These are phyloP conservation scores for Fusarium chuoi DNA, from an alignment of 2,329 filamentous ascomycete genomes.

Conservation along the genomic window DNA sequence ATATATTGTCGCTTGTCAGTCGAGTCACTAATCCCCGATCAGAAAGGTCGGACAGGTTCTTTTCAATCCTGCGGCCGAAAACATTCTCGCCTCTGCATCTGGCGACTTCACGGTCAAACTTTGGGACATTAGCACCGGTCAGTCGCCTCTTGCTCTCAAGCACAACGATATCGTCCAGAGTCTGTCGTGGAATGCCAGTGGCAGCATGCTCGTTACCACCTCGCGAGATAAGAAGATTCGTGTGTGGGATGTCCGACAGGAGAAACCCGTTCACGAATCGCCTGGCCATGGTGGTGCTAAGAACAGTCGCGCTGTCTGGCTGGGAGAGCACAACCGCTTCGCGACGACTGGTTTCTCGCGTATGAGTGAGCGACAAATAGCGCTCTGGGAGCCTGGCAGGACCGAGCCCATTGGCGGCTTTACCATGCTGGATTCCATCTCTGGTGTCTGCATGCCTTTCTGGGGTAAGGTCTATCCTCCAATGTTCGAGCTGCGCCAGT, in stretches of 20 bases:
- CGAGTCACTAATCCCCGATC: slow-evolving; percentile 35
- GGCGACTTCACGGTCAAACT: slow-evolving; percentile 95
- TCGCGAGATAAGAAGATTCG: slow-evolving; percentile 98
- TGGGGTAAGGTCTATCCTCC: slow-evolving; percentile 71
- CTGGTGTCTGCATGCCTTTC: slow-evolving; percentile 98
- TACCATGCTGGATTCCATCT: slow-evolving; percentile 91
- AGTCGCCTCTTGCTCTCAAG: slow-evolving; percentile 79
- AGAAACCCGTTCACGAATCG: slow-evolving; percentile 85
- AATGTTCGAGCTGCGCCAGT: not conserved
- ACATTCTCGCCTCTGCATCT: slow-evolving; percentile 93
- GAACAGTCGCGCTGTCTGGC: slow-evolving; percentile 96
- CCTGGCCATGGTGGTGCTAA: slow-evolving; percentile 92
- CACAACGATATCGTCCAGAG: slow-evolving; percentile 95
- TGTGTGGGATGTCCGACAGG: slow-evolving; percentile 96
- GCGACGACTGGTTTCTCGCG: slow-evolving; percentile 97
- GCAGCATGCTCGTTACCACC: slow-evolving; percentile 87
- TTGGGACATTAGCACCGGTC: slow-evolving; percentile 89
- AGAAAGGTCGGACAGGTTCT: slow-evolving; percentile 98
- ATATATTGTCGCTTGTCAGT: not conserved
- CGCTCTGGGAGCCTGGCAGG: slow-evolving; percentile 91
- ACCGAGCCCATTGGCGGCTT: slow-evolving; percentile 91
- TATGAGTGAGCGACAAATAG: slow-evolving; percentile 98
- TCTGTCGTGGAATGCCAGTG: slow-evolving; percentile 93
- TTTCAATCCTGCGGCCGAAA: slow-evolving; percentile 96
- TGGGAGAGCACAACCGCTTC: slow-evolving; percentile 96